Percentiles rank a stretch among this genome's conserved stretches.
Evolutionary conservation across 2,329 filamentous ascomycete genomes (phyloP).

Genomic region (Alternaria postmessia): DNA sequence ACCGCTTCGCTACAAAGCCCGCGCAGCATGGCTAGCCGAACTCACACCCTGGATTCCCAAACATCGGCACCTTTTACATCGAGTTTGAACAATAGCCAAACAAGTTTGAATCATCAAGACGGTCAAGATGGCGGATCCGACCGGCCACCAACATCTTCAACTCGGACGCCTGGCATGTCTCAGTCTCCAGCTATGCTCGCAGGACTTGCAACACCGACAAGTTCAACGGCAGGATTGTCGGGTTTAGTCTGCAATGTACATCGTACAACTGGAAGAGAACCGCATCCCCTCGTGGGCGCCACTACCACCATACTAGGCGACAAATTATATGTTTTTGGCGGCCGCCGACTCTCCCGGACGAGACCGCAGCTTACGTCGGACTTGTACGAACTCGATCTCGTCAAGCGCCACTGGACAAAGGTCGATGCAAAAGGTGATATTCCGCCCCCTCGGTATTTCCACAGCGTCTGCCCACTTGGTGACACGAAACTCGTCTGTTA

Average conservation of each 20-base stretch:
- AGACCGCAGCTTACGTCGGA: constrained; percentile 87
- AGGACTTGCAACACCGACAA: constrained; percentile 48
- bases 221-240: constrained; percentile 67
- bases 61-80: constrained; percentile 54
- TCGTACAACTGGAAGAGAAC: constrained; percentile 88
- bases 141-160: constrained; percentile 40
- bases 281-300: constrained; percentile 89
- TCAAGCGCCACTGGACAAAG: constrained; percentile 91
- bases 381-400: constrained; percentile 91
- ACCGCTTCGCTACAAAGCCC: constrained; percentile 38
- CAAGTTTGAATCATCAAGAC: constrained; percentile 55
- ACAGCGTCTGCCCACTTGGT: constrained; percentile 91
- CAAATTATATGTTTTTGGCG: constrained; percentile 96
- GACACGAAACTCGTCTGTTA: constrained; percentile 98
- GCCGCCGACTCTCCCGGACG: constrained; percentile 83
- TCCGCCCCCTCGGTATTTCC: constrained; percentile 92
- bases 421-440: constrained; percentile 84
- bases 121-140: constrained; percentile 53
- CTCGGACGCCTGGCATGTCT: constrained; percentile 55
- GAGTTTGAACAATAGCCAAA: constrained; percentile 57
- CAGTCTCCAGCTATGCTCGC: constrained; percentile 54
- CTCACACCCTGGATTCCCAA: constrained; percentile 58
- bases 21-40: constrained; percentile 55
- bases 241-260: constrained; percentile 74
- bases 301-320: constrained; percentile 95